Conservation (phyloP, 2,329 filamentous ascomycete species). For the Arthroderma uncinatum region DNA sequence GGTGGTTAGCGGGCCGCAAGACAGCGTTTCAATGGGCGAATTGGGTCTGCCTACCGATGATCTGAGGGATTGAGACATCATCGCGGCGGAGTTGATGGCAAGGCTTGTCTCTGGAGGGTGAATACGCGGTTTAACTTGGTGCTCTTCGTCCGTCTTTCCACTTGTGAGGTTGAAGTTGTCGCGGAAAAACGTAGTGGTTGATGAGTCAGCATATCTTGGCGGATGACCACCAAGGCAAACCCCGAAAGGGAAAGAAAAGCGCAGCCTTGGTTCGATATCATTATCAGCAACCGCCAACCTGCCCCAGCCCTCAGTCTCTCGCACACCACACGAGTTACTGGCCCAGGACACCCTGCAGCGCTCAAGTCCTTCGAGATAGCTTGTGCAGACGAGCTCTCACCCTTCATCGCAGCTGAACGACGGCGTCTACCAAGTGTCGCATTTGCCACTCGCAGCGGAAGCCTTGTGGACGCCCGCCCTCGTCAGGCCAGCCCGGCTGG, state of each 20-base stretch:
- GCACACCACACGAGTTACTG: slow-evolving; percentile 15
- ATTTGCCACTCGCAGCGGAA: slow-evolving; percentile 2
- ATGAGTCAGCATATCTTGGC: slow-evolving; percentile 6
- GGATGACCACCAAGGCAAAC: not conserved
- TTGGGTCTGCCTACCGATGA: slow-evolving; percentile 12
- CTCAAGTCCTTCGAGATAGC: not conserved
- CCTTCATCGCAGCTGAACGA: slow-evolving; percentile 18
- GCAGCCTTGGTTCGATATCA: not conserved
- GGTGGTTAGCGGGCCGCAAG: slow-evolving; percentile 17
- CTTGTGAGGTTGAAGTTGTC: not conserved
- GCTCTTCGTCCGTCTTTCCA: not conserved
- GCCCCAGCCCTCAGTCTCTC: not conserved
- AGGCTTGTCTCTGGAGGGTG: not conserved
- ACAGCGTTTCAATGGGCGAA: slow-evolving; percentile 10
- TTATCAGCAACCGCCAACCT: not conserved
- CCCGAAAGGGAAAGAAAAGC: not conserved
- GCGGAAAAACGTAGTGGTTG: slow-evolving; percentile 2
- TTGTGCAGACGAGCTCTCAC: not conserved
- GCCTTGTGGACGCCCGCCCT: not conserved
- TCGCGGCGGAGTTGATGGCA: slow-evolving; percentile 8
- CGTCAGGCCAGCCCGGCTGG: not conserved
- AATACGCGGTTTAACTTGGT: not conserved
- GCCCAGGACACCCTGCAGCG: slow-evolving; percentile 16
- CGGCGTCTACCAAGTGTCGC: slow-evolving; percentile 25
- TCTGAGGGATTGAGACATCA: slow-evolving; percentile 17